These are phyloP conservation scores for Hylodesmum podocarpum DNA, from an alignment of 306 rosid genomes.

Conservation along the genomic window DNA sequence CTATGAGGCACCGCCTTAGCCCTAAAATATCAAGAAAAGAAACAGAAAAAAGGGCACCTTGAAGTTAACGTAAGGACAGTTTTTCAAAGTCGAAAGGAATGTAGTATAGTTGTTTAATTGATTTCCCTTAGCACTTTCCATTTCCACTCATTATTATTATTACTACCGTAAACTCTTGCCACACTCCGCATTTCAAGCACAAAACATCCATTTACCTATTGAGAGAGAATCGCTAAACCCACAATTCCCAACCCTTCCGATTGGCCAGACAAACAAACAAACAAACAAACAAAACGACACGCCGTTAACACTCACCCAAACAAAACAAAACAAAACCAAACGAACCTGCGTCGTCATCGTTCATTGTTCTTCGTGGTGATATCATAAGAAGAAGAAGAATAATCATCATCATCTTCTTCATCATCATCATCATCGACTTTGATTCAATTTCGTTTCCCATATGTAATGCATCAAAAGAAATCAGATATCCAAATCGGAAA, in stretches of 20 bases:
- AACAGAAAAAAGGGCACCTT: not conserved
- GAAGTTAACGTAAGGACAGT: not conserved
- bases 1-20: not conserved
- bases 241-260: not conserved
- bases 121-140: not conserved
- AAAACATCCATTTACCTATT: slow-evolving; percentile 8
- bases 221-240: slow-evolving; percentile 31
- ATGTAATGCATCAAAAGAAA: slow-evolving; percentile 99
- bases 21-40: not conserved
- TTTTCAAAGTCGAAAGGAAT: not conserved
- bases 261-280: not conserved
- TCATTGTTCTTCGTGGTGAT: too few species aligned
- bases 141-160: not conserved
- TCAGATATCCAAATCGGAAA: slow-evolving; percentile 99
- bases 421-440: too few species aligned
- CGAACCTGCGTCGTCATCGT: too few species aligned
- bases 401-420: too few species aligned
- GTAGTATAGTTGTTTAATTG: not conserved
- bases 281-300: not conserved
- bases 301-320: not conserved
- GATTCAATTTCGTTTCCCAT: not conserved
- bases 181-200: slow-evolving; percentile 20
- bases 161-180: not conserved
- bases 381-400: too few species aligned
- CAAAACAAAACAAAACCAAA: too few species aligned